Base-by-base conservation (phyloP, 1,284 basidiomycete species). In the Volvariella surrecta region DNA sequence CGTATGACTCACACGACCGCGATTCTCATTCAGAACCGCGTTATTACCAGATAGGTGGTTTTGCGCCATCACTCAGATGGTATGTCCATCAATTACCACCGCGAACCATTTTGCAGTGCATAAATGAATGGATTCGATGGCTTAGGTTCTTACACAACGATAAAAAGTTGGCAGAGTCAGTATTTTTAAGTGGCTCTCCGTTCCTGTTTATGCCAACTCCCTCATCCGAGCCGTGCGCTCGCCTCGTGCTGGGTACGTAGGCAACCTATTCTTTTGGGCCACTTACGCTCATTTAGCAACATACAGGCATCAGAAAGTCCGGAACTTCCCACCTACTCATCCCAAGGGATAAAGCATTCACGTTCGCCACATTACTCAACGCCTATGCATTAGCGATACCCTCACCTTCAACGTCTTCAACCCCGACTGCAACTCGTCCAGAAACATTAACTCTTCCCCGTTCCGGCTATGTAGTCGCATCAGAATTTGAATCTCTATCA, bases 251-350 rank as follows among this genome's bases (percentile, higher is more conserved):
- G 3, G 64, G 64, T 64, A 21, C 6, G 18, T 37, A n/a, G n/a
- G n/a, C n/a, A n/a, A n/a, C n/a, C 34, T 16, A 16, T n/a, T 19
- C 34, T n/a, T 7, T 16, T 19, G 7, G 6, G 9, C 6, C 34
- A 37, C 34, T 16, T 6, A 37, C 9, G 15, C 15, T 37, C 6
- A 7, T 19, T n/a, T n/a, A n/a, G n/a, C n/a, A n/a, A n/a, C n/a
- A n/a, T n/a, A n/a, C 39, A 68, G 67, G 66, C 16, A 62, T 68
- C 17, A 62, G 59, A 47, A 47, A 3, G 8, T 51, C 48, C 10
- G 67, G 65, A 1, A 58, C 61, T 1, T 62, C 63, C 1, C 61
- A 64, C 45, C 52, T 68, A 3, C 52, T 68, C 1, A 45, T 70
- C 10, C 56, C 59, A 6, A 43, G 45, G 11, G 46, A 45, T 4